phyloP scores from a whole-genome alignment of 2,329 filamentous ascomycete species.

The Penicillium rolfsii region DNA sequence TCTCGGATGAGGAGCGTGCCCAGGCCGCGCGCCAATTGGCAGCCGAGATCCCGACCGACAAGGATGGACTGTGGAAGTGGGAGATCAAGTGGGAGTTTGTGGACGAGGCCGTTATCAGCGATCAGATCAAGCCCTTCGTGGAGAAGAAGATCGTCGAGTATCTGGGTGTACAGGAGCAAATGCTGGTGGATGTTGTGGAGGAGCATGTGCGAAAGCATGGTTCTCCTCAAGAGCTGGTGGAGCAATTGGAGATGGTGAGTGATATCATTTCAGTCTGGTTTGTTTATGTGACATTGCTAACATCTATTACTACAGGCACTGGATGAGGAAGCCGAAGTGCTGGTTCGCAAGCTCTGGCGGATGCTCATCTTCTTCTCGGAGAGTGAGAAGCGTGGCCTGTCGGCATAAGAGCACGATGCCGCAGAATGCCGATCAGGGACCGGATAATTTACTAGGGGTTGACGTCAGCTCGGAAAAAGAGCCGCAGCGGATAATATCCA shows the following conservation, averaged over 20 bases:
- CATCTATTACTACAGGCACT: slow-evolving; percentile 62
- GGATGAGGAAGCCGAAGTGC: slow-evolving; percentile 89
- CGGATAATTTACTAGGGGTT: background rate
- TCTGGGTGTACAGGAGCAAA: slow-evolving; percentile 92
- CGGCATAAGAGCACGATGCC: slow-evolving; percentile 54
- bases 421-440: background rate
- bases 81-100: slow-evolving; percentile 89
- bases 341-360: slow-evolving; percentile 96
- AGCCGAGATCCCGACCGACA: slow-evolving; percentile 85
- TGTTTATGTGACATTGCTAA: slow-evolving; percentile 36
- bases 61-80: slow-evolving; percentile 89
- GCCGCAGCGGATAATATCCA: slow-evolving; percentile 1
- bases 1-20: slow-evolving; percentile 84
- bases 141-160: slow-evolving; percentile 99
- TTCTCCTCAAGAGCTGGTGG: slow-evolving; percentile 76
- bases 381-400: slow-evolving; percentile 85
- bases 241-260: slow-evolving; percentile 80
- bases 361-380: slow-evolving; percentile 99
- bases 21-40: slow-evolving; percentile 81
- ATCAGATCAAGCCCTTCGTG: slow-evolving; percentile 90
- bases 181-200: slow-evolving; percentile 90
- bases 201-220: slow-evolving; percentile 78
- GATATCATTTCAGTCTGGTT: slow-evolving; percentile 9
- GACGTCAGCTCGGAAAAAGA: background rate
- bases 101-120: slow-evolving; percentile 76